Percentiles rank a stretch among this genome's conserved stretches.
Evolutionary conservation across 768 basidiomycete species (phyloP).

Genomic region (Leccinum barrowsii): DNA sequence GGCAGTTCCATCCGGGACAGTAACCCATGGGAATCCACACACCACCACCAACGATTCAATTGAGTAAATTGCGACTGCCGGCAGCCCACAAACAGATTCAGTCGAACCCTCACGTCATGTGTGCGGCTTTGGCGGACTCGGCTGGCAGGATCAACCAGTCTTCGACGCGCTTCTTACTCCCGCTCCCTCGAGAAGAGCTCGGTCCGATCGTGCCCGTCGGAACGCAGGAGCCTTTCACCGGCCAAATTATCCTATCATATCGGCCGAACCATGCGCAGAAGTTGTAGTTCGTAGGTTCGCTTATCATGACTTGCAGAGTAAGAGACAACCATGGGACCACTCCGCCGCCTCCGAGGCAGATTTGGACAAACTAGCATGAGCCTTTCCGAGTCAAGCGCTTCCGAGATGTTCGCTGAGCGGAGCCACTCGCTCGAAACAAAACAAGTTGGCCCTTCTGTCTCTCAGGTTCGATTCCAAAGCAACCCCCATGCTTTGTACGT

Average conservation of each 20-base stretch:
- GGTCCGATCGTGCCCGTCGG: background rate
- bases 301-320: background rate
- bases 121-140: background rate
- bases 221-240: background rate
- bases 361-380: background rate
- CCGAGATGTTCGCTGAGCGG: background rate
- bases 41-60: background rate
- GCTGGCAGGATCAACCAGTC: background rate
- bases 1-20: background rate
- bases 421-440: background rate
- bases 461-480: background rate
- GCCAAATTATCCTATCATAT: background rate
- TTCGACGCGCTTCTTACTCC: background rate
- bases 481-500: conserved; percentile 3
- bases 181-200: background rate
- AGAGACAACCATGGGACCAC: background rate
- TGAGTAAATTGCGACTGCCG: background rate
- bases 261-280: background rate
- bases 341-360: background rate
- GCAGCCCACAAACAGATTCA: background rate
- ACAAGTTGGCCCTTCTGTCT: background rate
- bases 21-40: background rate
- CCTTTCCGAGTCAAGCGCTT: background rate
- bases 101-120: background rate
- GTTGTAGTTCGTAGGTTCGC: background rate